Percentiles rank a stretch among this genome's conserved stretches.
Conservation (phyloP, 257 asterid species). For the Solanum medicagineum region DNA sequence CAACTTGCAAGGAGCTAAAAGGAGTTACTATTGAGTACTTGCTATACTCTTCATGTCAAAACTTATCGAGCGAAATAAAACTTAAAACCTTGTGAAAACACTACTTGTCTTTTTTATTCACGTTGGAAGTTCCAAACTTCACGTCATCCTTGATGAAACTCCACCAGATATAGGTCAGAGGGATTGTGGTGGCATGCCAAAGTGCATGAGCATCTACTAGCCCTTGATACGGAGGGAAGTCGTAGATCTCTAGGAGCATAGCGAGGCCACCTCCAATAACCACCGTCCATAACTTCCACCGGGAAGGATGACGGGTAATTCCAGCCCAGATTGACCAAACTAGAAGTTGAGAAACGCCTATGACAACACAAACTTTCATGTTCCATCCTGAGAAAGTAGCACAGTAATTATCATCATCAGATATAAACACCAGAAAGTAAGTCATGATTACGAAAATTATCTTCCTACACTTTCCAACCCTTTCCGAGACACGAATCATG, state of each 20-base stretch:
- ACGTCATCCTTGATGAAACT: conserved; percentile 71
- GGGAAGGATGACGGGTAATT: conserved; percentile 48
- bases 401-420: not conserved
- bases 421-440: not conserved
- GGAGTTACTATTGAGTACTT: not conserved
- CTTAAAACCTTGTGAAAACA: not conserved
- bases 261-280: conserved; percentile 54
- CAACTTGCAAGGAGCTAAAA: not conserved
- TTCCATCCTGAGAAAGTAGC: conserved; percentile 48
- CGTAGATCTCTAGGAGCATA: conserved; percentile 59
- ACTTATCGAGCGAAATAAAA: not conserved
- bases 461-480: not conserved
- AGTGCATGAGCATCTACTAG: conserved; percentile 76
- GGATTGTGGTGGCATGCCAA: conserved; percentile 76
- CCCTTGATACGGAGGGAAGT: conserved; percentile 66
- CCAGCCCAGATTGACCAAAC: conserved; percentile 81
- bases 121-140: conserved; percentile 42
- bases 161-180: conserved; percentile 75
- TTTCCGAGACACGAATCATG: not conserved
- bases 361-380: conserved; percentile 49
- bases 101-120: conserved; percentile 46
- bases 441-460: not conserved
- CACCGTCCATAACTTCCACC: conserved; percentile 60
- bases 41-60: not conserved
- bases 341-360: conserved; percentile 38